These are phyloP conservation scores for Metarhizium guizhouense DNA, from an alignment of 2,329 filamentous ascomycete species.

Conservation along the genomic window DNA sequence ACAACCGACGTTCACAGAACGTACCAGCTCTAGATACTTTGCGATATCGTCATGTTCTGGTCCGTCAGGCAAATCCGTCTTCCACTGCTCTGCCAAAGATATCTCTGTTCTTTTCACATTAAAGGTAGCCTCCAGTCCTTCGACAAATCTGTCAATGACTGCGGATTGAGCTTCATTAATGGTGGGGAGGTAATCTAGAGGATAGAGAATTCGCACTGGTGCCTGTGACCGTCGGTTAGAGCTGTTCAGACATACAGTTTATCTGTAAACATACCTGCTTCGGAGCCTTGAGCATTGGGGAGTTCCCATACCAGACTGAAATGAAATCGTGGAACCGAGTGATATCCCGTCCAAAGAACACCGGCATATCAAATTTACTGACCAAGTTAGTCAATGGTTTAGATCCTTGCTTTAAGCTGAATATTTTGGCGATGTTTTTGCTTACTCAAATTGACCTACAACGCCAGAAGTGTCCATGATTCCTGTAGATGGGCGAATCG, in stretches of 20 bases:
- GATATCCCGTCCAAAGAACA: slow-evolving; percentile 3
- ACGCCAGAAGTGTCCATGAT: no score
- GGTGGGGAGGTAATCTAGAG: slow-evolving; percentile 2
- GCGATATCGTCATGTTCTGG: not conserved
- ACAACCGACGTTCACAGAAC: not conserved
- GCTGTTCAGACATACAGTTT: not conserved
- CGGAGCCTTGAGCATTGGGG: not conserved
- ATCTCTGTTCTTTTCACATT: not conserved
- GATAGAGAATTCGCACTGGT: not conserved
- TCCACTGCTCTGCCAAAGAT: slow-evolving; percentile 2
- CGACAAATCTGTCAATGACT: slow-evolving; percentile 1
- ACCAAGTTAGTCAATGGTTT: not conserved
- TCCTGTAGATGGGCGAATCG: no score
- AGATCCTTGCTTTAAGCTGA: not conserved
- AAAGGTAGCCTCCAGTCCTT: not conserved
- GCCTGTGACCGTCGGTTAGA: not conserved
- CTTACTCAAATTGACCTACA: no score
- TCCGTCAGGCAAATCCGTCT: slow-evolving; percentile 2
- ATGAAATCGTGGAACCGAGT: not conserved
- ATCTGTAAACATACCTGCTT: not conserved
- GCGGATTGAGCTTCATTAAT: not conserved
- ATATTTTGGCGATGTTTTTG: no score
- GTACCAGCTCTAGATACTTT: slow-evolving; percentile 1
- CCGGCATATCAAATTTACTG: slow-evolving; percentile 4
- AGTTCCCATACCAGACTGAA: slow-evolving; percentile 1